Percentiles rank a stretch among this genome's conserved stretches.
phyloP scores from a whole-genome alignment of 2,329 filamentous ascomycete species.

The Alternaria longipes region DNA sequence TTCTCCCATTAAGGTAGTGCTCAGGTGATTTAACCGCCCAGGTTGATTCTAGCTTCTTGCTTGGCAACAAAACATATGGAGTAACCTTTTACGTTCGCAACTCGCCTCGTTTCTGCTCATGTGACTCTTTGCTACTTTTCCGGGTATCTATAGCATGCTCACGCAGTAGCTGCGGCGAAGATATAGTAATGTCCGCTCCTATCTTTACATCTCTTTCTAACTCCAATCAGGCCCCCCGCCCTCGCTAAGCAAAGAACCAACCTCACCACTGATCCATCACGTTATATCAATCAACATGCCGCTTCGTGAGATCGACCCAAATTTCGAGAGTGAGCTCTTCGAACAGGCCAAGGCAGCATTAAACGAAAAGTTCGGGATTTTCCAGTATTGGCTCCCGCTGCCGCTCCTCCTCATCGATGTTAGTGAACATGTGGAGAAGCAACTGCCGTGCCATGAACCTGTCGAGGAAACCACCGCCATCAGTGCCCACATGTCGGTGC shows the following conservation, averaged over 20 bases:
- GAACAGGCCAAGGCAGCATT: conserved; percentile 21
- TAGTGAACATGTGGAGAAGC: conserved; percentile 5
- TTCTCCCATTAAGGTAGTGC: no score
- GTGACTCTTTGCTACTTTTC: not conserved
- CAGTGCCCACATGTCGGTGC: conserved; percentile 16
- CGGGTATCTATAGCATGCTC: not conserved
- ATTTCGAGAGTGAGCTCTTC: conserved; percentile 20
- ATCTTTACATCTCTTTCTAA: no score
- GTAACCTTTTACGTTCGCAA: not conserved
- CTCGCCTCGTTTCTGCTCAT: not conserved
- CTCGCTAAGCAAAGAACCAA: not conserved
- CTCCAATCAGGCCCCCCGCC: no score
- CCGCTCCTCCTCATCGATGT: conserved; percentile 20
- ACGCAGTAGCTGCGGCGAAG: not conserved
- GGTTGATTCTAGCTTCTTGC: no score
- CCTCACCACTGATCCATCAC: not conserved
- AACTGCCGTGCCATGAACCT: conserved; percentile 19
- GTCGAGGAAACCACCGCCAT: conserved; percentile 19
- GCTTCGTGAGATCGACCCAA: conserved; percentile 17
- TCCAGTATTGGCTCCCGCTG: conserved; percentile 19
- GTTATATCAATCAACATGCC: conserved; percentile 19
- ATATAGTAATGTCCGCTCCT: not conserved
- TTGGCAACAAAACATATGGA: no score
- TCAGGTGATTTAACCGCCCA: no score
- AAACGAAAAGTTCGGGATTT: conserved; percentile 14